These are phyloP conservation scores for Wickerhamiella australiensis DNA, from an alignment of 805 yeast genomes.

Conservation along the genomic window DNA sequence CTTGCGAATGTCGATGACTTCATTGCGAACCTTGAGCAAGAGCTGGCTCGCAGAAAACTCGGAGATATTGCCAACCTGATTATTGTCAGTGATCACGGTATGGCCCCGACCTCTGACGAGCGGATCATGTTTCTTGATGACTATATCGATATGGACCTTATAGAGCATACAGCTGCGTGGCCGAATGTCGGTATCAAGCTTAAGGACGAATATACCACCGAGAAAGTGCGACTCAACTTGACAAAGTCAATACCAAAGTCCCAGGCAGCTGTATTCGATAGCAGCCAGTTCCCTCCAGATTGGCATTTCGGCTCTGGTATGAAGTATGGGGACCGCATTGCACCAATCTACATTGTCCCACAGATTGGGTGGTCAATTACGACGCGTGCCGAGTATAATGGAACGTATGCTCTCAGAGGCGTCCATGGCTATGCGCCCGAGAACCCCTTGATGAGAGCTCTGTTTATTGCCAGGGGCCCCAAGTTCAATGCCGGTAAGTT, in stretches of 20 bases:
- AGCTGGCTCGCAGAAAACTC: conserved; percentile 44
- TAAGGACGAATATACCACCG: conserved; percentile 29
- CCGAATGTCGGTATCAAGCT: conserved; percentile 76
- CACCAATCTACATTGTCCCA: conserved; percentile 80
- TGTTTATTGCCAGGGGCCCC: conserved; percentile 74
- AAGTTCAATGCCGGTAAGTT: conserved; percentile 40
- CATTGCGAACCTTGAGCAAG: conserved; percentile 38
- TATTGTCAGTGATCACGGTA: conserved; percentile 83
- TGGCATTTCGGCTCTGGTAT: conserved; percentile 34
- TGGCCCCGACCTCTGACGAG: conserved; percentile 72
- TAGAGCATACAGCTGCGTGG: conserved; percentile 69
- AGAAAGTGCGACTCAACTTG: conserved; percentile 29
- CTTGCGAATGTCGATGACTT: conserved; percentile 54
- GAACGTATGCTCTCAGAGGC: conserved; percentile 53
- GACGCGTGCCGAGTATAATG: conserved; percentile 43
- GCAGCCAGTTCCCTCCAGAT: conserved; percentile 42
- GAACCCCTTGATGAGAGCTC: conserved; percentile 68
- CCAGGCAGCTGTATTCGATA: conserved; percentile 33
- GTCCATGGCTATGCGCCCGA: conserved; percentile 78
- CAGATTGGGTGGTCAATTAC: conserved; percentile 67
- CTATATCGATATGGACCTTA: conserved; percentile 39
- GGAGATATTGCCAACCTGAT: conserved; percentile 57
- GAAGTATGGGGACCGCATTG: conserved; percentile 47
- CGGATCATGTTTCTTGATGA: conserved; percentile 65
- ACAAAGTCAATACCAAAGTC: conserved; percentile 5